Conservation (phyloP, 2,329 filamentous ascomycete species). For the Alternaria atra region DNA sequence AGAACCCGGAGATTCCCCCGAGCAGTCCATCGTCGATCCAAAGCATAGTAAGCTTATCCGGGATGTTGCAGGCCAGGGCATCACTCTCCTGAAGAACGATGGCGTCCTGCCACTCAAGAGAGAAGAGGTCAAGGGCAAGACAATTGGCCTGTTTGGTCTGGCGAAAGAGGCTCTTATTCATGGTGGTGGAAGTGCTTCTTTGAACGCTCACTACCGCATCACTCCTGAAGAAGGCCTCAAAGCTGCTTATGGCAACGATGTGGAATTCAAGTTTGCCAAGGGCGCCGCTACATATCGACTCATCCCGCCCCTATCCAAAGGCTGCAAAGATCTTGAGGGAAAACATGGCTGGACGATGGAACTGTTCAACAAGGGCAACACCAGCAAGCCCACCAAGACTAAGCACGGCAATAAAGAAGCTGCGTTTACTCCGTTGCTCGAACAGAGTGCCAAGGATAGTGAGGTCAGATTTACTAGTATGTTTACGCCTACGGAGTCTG, state of each 20-base stretch:
- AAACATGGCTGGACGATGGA: conserved; percentile 45
- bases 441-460: conserved; percentile 34
- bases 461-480: conserved; percentile 35
- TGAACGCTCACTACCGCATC: conserved; percentile 39
- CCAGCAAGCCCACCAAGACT: conserved; percentile 34
- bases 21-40: conserved; percentile 69
- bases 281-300: conserved; percentile 48
- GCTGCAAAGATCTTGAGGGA: conserved; percentile 40
- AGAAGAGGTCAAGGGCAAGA: conserved; percentile 62
- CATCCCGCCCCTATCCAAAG: conserved; percentile 38
- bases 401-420: conserved; percentile 36
- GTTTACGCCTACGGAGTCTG: conserved; percentile 36
- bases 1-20: conserved; percentile 66
- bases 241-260: conserved; percentile 37
- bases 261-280: conserved; percentile 45
- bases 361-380: conserved; percentile 37
- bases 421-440: conserved; percentile 35
- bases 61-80: conserved; percentile 70
- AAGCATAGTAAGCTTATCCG: conserved; percentile 69
- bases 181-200: conserved; percentile 45
- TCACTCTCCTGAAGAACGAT: conserved; percentile 79
- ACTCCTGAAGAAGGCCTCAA: conserved; percentile 39
- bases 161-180: conserved; percentile 60
- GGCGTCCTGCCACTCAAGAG: conserved; percentile 70
- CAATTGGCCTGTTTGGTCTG: conserved; percentile 75